Conservation (phyloP, 768 basidiomycete species). For the Naganishia onofrii region DNA sequence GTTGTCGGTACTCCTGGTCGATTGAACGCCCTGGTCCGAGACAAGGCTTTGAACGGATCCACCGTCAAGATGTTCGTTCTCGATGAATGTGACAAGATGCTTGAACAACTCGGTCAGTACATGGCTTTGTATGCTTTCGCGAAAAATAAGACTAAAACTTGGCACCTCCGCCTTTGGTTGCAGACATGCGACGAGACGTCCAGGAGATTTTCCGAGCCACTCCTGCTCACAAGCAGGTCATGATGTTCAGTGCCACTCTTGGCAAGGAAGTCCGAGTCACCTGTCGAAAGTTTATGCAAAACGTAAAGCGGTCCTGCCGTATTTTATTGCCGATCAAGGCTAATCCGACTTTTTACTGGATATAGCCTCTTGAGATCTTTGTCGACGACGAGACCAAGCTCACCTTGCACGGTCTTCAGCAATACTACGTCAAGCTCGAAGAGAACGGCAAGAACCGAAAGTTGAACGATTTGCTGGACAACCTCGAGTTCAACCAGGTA, state of each 20-base stretch:
- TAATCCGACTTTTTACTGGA: not conserved
- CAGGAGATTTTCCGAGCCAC: slow-evolving; percentile 99
- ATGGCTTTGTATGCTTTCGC: slow-evolving; percentile 25
- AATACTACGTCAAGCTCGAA: slow-evolving; percentile 96
- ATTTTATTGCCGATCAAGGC: not conserved
- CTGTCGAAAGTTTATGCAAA: slow-evolving; percentile 99
- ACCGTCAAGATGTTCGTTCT: slow-evolving; percentile 98
- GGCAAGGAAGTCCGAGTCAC: slow-evolving; percentile 95
- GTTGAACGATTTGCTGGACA: slow-evolving; percentile 90
- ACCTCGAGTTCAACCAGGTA: slow-evolving; percentile 97
- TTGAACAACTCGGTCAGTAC: slow-evolving; percentile 99
- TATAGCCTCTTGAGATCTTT: slow-evolving; percentile 95
- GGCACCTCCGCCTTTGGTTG: slow-evolving; percentile 26
- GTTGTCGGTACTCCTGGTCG: slow-evolving; percentile 98
- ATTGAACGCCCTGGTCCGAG: slow-evolving; percentile 88
- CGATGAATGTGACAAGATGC: slow-evolving; percentile 99
- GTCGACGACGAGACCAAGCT: slow-evolving; percentile 99
- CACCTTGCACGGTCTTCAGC: slow-evolving; percentile 95
- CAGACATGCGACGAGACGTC: slow-evolving; percentile 99
- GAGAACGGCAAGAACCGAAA: slow-evolving; percentile 95
- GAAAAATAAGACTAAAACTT: not conserved
- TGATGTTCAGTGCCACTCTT: slow-evolving; percentile 99
- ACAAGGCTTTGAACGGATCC: slow-evolving; percentile 84
- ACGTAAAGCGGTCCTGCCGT: slow-evolving; percentile 62
- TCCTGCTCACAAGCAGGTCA: slow-evolving; percentile 99